These are phyloP conservation scores for Leccinum aurantiacum DNA, from an alignment of 768 basidiomycete genomes.

Conservation along the genomic window DNA sequence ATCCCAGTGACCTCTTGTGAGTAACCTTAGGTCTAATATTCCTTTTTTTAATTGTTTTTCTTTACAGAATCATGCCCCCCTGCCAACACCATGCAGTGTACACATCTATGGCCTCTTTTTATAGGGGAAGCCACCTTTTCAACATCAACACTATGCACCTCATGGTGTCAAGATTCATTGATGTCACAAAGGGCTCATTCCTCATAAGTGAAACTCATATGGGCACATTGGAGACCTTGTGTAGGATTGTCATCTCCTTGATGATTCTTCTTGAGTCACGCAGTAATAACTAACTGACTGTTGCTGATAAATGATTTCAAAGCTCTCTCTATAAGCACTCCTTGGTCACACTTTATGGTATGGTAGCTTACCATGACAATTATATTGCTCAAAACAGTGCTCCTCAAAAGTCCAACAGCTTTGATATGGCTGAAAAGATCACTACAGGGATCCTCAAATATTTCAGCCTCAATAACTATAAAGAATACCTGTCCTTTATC, in stretches of 20 bases:
- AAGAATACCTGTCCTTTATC: no score
- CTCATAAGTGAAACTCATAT: no score
- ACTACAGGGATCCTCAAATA: no score
- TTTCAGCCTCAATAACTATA: no score
- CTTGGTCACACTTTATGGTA: background rate
- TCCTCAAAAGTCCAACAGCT: no score
- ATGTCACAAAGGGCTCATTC: no score
- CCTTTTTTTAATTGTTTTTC: background rate
- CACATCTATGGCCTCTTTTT: conserved; percentile 5
- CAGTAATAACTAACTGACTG: background rate
- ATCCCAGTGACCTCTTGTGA: background rate
- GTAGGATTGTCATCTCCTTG: background rate
- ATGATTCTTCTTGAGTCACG: background rate
- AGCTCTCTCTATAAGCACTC: background rate
- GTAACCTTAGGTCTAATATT: background rate
- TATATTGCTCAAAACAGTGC: no score
- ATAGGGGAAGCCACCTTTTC: no score
- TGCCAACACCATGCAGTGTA: conserved; percentile 3
- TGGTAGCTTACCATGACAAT: background rate
- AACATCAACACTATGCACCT: no score
- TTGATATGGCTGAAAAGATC: no score
- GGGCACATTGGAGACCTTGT: background rate
- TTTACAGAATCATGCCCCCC: conserved; percentile 6
- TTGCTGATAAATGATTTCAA: background rate
- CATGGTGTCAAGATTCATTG: no score